These are phyloP conservation scores for Fraxinus dipetala DNA, from an alignment of 305 asterid species.

Conservation along the genomic window DNA sequence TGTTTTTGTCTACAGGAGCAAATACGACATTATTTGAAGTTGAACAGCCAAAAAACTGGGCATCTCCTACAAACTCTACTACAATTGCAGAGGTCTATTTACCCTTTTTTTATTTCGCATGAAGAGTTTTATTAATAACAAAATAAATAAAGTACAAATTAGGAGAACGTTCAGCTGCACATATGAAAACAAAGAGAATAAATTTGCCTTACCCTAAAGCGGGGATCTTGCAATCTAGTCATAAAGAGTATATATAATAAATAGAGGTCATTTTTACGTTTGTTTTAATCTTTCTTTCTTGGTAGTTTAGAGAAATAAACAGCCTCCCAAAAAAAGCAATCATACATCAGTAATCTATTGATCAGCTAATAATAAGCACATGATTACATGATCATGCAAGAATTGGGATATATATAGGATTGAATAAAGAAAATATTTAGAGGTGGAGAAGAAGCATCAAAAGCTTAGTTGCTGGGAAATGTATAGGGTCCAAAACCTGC, in stretches of 20 bases:
- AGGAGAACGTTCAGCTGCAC: not conserved
- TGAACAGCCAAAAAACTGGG: conserved; percentile 73
- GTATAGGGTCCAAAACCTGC: conserved; percentile 77
- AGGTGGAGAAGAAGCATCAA: conserved; percentile 27
- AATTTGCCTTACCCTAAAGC: not conserved
- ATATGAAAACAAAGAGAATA: not conserved
- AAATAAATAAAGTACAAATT: not conserved
- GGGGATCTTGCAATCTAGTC: not conserved
- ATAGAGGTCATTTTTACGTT: no score
- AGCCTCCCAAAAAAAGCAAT: no score
- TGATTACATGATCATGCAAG: conserved; percentile 30
- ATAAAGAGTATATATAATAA: no score
- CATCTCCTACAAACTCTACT: conserved; percentile 66
- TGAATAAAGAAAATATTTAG: no score
- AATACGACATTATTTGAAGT: conserved; percentile 66
- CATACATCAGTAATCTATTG: not conserved
- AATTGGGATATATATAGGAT: not conserved
- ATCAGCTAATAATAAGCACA: conserved; percentile 35
- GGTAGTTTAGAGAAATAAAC: no score
- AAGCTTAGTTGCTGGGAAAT: conserved; percentile 74
- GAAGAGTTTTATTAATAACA: conserved; percentile 6
- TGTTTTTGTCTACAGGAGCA: conserved; percentile 46
- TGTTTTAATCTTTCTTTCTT: not conserved
- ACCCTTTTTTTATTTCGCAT: not conserved
- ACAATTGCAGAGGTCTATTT: conserved; percentile 53